Conservation (phyloP, 1,284 basidiomycete genomes). For the Xerocomus tenax region DNA sequence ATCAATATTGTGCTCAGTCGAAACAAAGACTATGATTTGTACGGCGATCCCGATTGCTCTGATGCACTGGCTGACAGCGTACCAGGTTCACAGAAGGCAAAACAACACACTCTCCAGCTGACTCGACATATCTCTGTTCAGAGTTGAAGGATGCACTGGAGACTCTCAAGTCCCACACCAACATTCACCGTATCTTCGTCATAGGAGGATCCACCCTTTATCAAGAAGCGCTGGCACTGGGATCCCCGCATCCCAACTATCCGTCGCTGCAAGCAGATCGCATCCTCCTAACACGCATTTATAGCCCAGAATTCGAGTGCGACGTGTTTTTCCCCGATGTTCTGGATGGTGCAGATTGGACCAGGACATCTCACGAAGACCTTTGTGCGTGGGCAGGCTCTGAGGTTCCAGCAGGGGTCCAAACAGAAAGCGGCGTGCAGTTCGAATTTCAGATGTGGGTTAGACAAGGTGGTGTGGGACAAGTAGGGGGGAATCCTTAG, state of each 20-base stretch:
- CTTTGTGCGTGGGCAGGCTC: slow-evolving; percentile 69
- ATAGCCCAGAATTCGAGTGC: slow-evolving; percentile 71
- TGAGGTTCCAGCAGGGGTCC: slow-evolving; percentile 64
- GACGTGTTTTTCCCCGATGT: slow-evolving; percentile 85
- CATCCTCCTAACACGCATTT: slow-evolving; percentile 80
- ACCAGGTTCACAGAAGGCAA: slow-evolving; percentile 14
- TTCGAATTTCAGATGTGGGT: slow-evolving; percentile 95
- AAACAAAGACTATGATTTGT: slow-evolving; percentile 59
- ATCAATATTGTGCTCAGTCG: slow-evolving; percentile 78
- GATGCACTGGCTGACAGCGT: slow-evolving; percentile 4
- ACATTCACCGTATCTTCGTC: slow-evolving; percentile 59
- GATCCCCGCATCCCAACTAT: slow-evolving; percentile 16
- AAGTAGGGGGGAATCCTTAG: not conserved
- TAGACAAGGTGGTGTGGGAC: slow-evolving; percentile 5
- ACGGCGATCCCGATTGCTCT: slow-evolving; percentile 26
- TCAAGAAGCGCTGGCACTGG: slow-evolving; percentile 50
- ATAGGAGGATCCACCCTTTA: slow-evolving; percentile 90
- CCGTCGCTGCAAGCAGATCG: slow-evolving; percentile 53
- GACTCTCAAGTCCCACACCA: slow-evolving; percentile 13
- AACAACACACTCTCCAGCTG: not conserved
- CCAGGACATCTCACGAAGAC: slow-evolving; percentile 48
- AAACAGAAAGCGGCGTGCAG: slow-evolving; percentile 71
- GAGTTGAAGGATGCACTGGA: slow-evolving; percentile 20
- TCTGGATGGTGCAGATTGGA: slow-evolving; percentile 45
- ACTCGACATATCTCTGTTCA: slow-evolving; percentile 14